phyloP scores from a whole-genome alignment of 192 early-diverging fungal genomes.

The Coemansia sp. region DNA sequence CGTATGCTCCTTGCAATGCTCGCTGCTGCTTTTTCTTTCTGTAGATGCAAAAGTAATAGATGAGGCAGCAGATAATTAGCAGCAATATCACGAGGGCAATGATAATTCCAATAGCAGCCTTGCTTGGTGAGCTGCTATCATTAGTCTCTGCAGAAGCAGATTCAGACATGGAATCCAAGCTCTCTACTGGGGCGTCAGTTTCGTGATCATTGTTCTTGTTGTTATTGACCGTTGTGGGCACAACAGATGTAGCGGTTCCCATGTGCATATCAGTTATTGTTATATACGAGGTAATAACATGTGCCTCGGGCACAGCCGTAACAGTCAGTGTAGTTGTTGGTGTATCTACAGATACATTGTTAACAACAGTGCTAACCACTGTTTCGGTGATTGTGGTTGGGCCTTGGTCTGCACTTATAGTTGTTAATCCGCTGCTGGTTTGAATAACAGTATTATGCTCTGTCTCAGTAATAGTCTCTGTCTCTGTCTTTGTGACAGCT shows the following conservation, averaged over 20 bases:
- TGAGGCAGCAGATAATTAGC: background rate
- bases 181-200: background rate
- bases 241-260: background rate
- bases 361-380: background rate
- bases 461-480: background rate
- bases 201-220: background rate
- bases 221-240: background rate
- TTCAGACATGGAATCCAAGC: background rate
- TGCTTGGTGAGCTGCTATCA: background rate
- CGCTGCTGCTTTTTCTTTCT: background rate
- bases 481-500: background rate
- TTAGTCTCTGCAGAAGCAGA: background rate
- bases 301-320: background rate
- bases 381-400: background rate
- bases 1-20: background rate
- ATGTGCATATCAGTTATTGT: conserved; percentile 4
- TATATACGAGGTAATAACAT: background rate
- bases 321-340: conserved; percentile 2
- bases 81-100: background rate
- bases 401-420: background rate
- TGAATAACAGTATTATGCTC: background rate
- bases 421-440: background rate
- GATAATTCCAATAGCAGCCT: background rate
- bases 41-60: background rate
- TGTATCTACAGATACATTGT: background rate